Evolutionary conservation across 208 protist species (phyloP).

Genomic region (Balamuthia mandrillaris): DNA sequence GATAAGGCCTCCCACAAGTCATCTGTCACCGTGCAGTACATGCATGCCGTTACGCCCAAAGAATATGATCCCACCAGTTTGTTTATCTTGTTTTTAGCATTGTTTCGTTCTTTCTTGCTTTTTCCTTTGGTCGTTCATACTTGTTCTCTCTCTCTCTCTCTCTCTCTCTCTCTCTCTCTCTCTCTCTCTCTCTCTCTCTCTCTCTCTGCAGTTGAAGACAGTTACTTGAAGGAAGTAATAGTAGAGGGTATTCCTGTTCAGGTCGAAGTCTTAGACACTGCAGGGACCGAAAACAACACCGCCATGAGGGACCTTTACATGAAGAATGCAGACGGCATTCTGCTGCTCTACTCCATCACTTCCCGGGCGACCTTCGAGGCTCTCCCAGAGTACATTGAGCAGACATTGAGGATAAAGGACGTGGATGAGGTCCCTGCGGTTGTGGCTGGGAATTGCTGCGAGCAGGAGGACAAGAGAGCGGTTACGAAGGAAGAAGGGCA

Average conservation of each 20-base stretch:
- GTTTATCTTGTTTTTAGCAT: no score
- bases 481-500: background rate
- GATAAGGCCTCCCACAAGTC: no score
- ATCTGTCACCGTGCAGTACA: no score
- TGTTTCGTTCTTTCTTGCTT: no score
- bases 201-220: conserved; percentile 72
- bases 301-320: conserved; percentile 63
- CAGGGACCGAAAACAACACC: conserved; percentile 59
- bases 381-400: background rate
- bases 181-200: no score
- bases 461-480: background rate
- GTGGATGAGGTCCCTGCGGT: conserved; percentile 39
- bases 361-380: conserved; percentile 43
- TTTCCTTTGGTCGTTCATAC: no score
- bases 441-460: conserved; percentile 39
- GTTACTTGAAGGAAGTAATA: conserved; percentile 46
- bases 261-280: conserved; percentile 50
- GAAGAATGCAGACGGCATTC: conserved; percentile 60
- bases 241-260: conserved; percentile 48
- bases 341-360: conserved; percentile 52
- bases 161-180: no score
- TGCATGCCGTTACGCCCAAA: no score
- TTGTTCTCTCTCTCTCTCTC: no score
- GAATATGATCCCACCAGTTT: no score
- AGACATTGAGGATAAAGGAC: conserved; percentile 45